Conservation (phyloP, 306 rosid genomes). For the Fagus sylvatica region DNA sequence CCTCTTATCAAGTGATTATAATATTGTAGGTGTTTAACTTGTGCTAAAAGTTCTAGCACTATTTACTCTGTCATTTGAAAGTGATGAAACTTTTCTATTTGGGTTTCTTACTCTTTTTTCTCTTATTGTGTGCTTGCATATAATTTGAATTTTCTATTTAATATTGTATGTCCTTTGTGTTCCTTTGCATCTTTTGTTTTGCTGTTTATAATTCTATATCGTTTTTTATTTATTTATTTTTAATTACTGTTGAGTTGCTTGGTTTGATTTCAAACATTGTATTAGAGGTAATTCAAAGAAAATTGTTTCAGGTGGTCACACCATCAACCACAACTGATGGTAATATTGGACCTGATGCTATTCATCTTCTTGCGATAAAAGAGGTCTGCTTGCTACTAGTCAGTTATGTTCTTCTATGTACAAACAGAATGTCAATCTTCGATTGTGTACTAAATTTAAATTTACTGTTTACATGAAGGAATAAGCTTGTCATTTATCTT, state of each 20-base stretch:
- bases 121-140: not conserved
- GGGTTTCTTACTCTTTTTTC: not conserved
- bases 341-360: conserved; percentile 79
- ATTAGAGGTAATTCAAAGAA: conserved; percentile 66
- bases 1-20: not conserved
- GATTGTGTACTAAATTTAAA: conserved; percentile 1
- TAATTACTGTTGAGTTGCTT: conserved; percentile 12
- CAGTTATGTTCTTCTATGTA: not conserved
- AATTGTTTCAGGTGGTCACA: conserved; percentile 78
- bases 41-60: not conserved
- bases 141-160: not conserved
- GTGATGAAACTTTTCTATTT: not conserved
- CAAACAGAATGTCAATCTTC: conserved; percentile 7
- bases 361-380: conserved; percentile 81
- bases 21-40: not conserved
- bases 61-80: not conserved
- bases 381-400: conserved; percentile 53
- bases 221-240: not conserved
- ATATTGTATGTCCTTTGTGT: not conserved
- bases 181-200: conserved; percentile 11
- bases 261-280: conserved; percentile 22
- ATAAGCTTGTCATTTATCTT: not conserved
- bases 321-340: conserved; percentile 76
- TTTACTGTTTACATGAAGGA: not conserved
- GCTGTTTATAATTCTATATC: not conserved